Percentiles rank a stretch among this genome's conserved stretches.
Conservation (phyloP, 441 rosid genomes). For the Kokia cookei region DNA sequence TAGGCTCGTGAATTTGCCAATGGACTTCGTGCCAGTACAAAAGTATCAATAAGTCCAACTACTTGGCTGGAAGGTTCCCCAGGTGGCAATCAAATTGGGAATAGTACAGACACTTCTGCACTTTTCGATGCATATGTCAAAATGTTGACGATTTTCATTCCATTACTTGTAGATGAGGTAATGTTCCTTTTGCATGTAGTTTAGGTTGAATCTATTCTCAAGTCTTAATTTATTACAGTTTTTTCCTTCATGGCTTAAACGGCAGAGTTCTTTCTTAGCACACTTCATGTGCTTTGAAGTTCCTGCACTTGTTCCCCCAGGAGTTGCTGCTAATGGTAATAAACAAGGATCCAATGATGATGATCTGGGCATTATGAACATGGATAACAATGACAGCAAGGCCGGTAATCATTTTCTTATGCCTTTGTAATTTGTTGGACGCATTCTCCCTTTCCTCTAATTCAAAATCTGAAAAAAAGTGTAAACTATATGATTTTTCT, state of each 20-base stretch:
- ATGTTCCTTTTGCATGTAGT: constrained; percentile 63
- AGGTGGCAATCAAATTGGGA: constrained; percentile 68
- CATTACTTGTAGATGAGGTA: constrained; percentile 98
- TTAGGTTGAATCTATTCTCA: constrained; percentile 41
- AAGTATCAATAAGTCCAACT: constrained; percentile 89
- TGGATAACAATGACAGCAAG: constrained; percentile 76
- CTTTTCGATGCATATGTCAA: constrained; percentile 97
- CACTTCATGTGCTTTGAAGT: constrained; percentile 99
- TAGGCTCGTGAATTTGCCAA: constrained; percentile 99
- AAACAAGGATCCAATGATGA: constrained; percentile 54
- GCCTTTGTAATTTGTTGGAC: constrained; percentile 4
- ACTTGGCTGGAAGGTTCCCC: constrained; percentile 95
- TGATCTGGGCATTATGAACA: constrained; percentile 97
- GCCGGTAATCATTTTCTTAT: constrained; percentile 40
- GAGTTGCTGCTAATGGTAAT: constrained; percentile 63
- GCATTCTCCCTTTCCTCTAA: constrained; percentile 5
- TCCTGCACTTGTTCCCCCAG: constrained; percentile 94
- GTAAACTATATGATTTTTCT: constrained; percentile 16
- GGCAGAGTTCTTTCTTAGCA: constrained; percentile 97
- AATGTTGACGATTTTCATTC: constrained; percentile 94
- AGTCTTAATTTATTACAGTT: constrained; percentile 10
- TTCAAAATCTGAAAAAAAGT: constrained; percentile 10
- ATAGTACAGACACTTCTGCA: constrained; percentile 73
- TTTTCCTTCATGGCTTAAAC: constrained; percentile 20
- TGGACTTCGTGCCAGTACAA: constrained; percentile 99